Conservation (phyloP, 78 protist species). For the Cavenderia fasciculata region DNA sequence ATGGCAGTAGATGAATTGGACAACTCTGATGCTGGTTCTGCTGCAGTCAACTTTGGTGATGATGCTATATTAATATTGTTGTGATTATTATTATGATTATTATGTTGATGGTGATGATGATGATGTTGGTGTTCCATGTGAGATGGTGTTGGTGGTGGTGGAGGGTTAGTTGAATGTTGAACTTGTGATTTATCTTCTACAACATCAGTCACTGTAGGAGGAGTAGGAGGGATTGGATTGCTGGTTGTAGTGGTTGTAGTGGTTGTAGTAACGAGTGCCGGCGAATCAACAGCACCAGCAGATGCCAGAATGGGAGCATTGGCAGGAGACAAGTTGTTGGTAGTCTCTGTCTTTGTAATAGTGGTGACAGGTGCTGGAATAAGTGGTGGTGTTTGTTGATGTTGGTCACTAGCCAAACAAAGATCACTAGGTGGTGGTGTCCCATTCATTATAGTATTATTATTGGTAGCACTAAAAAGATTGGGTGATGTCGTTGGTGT, state of each 20-base stretch:
- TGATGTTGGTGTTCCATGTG: background rate
- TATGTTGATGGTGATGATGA: background rate
- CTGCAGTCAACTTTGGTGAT: background rate
- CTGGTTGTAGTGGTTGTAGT: constrained; percentile 8
- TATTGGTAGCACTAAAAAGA: background rate
- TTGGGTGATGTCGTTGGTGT: background rate
- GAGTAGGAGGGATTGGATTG: background rate
- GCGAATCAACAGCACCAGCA: no score
- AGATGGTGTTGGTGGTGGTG: background rate
- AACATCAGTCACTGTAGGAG: background rate
- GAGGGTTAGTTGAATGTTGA: background rate
- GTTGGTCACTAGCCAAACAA: no score
- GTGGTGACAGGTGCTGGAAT: no score
- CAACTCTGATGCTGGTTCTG: background rate
- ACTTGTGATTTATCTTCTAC: no score
- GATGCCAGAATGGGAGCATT: no score
- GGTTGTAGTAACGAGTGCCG: no score
- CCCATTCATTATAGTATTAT: no score
- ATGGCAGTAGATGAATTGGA: background rate
- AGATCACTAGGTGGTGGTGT: background rate
- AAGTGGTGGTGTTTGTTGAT: no score
- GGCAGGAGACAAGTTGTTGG: no score
- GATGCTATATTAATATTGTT: background rate
- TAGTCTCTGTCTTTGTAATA: no score
- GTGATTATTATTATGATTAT: background rate